Percentiles rank a stretch among this genome's conserved stretches.
phyloP scores from a whole-genome alignment of 176 grass and related monocot genomes.

The Ensete glaucum region DNA sequence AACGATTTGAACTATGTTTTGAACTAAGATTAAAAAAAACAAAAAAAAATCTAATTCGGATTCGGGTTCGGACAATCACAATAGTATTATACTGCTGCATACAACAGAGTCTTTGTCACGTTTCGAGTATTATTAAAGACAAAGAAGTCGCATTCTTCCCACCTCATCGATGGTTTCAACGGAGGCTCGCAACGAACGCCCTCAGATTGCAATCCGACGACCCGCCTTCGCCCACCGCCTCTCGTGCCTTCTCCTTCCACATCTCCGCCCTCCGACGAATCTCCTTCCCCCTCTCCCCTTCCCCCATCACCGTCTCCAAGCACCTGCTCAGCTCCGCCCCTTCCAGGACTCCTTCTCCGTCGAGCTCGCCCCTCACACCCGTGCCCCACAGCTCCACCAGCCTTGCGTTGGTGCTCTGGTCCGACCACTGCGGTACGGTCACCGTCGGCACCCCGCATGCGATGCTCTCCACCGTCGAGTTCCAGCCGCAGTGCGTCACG shows the following conservation, averaged over 20 bases:
- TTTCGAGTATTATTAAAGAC: too few relatives aligned
- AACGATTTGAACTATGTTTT: too few relatives aligned
- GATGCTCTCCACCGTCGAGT: conserved; percentile 51
- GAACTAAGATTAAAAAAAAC: too few relatives aligned
- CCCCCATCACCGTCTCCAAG: background rate
- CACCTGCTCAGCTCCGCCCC: conserved; percentile 46
- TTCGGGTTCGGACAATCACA: too few relatives aligned
- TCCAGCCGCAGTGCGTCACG: conserved; percentile 71
- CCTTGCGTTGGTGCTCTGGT: conserved; percentile 55
- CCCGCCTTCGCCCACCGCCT: background rate
- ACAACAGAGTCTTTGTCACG: too few relatives aligned
- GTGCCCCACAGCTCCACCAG: conserved; percentile 45
- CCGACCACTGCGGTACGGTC: conserved; percentile 45
- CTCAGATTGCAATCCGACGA: conserved; percentile 14
- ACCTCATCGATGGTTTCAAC: too few relatives aligned
- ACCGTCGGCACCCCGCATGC: conserved; percentile 47
- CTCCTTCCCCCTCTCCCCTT: background rate
- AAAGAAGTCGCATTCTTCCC: too few relatives aligned
- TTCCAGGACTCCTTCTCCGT: conserved; percentile 39
- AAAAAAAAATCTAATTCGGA: too few relatives aligned
- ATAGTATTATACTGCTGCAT: too few relatives aligned
- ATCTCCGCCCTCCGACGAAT: background rate
- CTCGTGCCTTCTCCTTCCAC: conserved; percentile 4
- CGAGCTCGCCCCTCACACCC: conserved; percentile 37
- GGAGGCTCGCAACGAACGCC: conserved; percentile 7